Evolutionary conservation across 1,139 yeast genomes (phyloP).

Genomic region (Petasospora rhodanensis): DNA sequence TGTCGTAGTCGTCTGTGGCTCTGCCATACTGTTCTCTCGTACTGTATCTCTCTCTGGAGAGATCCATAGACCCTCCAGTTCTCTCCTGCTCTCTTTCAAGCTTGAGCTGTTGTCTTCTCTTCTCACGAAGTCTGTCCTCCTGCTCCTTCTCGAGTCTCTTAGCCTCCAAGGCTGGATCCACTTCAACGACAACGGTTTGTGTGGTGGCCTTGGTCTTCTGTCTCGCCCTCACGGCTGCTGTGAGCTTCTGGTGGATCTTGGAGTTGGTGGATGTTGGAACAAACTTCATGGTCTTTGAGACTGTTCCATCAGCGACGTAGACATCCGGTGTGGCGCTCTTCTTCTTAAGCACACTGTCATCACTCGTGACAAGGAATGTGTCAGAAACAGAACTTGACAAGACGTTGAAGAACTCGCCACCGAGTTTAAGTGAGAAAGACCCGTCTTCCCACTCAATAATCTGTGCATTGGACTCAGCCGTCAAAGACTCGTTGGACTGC

Average conservation of each 20-base stretch:
- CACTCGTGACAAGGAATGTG: constrained; percentile 62
- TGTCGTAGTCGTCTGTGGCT: constrained; percentile 37
- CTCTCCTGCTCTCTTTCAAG: constrained; percentile 51
- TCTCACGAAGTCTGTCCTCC: constrained; percentile 61
- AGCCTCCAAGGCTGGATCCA: constrained; percentile 85
- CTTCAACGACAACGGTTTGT: constrained; percentile 70
- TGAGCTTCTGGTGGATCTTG: constrained; percentile 72
- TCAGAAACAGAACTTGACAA: constrained; percentile 63
- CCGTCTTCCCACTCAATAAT: constrained; percentile 96
- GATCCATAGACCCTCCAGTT: constrained; percentile 27
- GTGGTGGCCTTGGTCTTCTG: constrained; percentile 53
- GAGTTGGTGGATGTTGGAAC: constrained; percentile 88
- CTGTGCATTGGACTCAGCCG: constrained; percentile 85
- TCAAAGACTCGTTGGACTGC: constrained; percentile 56
- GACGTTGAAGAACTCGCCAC: constrained; percentile 83
- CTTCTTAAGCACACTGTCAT: constrained; percentile 1
- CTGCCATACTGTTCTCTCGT: constrained; percentile 25
- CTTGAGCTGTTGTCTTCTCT: constrained; percentile 60
- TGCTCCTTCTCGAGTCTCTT: constrained; percentile 79
- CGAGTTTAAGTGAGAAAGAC: constrained; percentile 74
- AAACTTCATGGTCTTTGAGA: constrained; percentile 59
- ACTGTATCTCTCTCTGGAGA: constrained; percentile 19
- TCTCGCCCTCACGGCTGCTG: constrained; percentile 69
- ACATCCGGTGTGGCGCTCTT: constrained; percentile 4
- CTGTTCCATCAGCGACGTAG: constrained; percentile 31